Conservation (phyloP, 2,329 filamentous ascomycete genomes). For the Boeremia exigua region DNA sequence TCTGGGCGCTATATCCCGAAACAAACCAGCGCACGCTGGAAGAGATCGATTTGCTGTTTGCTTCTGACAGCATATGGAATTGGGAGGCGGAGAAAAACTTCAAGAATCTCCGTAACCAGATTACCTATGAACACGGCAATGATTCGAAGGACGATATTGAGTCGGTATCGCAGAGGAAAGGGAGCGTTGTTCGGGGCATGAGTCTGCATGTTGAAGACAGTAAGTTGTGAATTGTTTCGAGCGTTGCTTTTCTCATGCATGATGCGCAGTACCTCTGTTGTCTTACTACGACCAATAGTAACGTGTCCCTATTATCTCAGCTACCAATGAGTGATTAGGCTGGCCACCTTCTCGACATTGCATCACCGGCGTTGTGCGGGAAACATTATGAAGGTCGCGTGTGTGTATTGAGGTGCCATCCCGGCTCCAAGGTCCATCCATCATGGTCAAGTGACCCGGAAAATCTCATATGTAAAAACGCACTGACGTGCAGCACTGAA, state of each 20-base stretch:
- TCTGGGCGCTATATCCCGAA: slow-evolving; percentile 77
- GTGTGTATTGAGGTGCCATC: too few species aligned
- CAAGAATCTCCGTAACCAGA: slow-evolving; percentile 24
- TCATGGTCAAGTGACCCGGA: too few species aligned
- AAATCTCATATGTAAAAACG: too few species aligned
- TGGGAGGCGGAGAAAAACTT: slow-evolving; percentile 58
- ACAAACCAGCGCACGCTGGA: slow-evolving; percentile 76
- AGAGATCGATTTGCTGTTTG: slow-evolving; percentile 77
- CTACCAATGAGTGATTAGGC: neutral
- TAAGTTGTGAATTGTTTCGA: slow-evolving; percentile 6
- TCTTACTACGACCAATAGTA: neutral
- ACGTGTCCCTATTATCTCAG: neutral
- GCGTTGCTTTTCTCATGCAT: slow-evolving; percentile 6
- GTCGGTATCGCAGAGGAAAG: slow-evolving; percentile 3
- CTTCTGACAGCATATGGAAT: slow-evolving; percentile 68
- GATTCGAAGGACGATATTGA: slow-evolving; percentile 6
- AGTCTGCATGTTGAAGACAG: slow-evolving; percentile 12
- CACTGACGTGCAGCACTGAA: too few species aligned
- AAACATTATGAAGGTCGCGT: too few species aligned
- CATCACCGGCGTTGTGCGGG: too few species aligned
- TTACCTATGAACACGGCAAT: slow-evolving; percentile 1
- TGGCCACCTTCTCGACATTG: neutral
- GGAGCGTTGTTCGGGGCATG: slow-evolving; percentile 8
- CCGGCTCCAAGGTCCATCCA: too few species aligned
- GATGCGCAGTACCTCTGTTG: neutral